Evolutionary conservation across 2,329 filamentous ascomycete genomes (phyloP), one percentile per base, ranked within the genome.

Genomic region (Aspergillus quadrilineatus): DNA sequence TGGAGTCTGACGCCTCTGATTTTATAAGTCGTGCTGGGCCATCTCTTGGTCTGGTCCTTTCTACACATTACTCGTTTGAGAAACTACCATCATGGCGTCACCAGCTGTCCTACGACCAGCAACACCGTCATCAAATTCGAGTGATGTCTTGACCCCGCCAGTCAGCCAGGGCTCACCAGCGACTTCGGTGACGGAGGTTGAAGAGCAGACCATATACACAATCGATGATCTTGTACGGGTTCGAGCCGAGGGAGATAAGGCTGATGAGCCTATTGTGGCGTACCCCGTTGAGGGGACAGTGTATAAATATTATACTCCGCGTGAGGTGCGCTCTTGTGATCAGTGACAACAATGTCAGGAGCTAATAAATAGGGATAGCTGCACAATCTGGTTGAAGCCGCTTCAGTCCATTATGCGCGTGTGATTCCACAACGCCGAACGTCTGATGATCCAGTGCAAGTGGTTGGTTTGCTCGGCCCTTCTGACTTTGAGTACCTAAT

Each of bases 401-500:
- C 64, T 6, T 46, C 63, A 12, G 50, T 61, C 2, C 50, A 61
- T 34, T 63, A 64, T 43, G 39, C 64, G 4, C 57, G 54, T 14
- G 28, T 49, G 1, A 61, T 66, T 26, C 60, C 62, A 0, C 64
- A 63, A 26, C 62, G 63, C 6, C 39, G 42, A 6, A 58, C 55
- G 14, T 65, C 65, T 4, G 49, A 50, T 4, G 64, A 66, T 42
- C 54, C 64, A 0, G 64, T 66, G 5, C 60, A 63, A 37, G 63
- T 67, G 0, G 62, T 67, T 26, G 65, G 61, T 1, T 45, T 67
- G 15, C 61, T 67, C 4, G 65, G 62, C 4, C 59, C 60, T 1
- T 67, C 65, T 2, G 61, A 66, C 26, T 63, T 67, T 34, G 63
- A 67, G 30, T 67, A 67, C 15, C 30, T 66, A 26, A 60, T 66